phyloP scores from a whole-genome alignment of 2,329 filamentous ascomycete species.

The Didymellaceae sp. region DNA sequence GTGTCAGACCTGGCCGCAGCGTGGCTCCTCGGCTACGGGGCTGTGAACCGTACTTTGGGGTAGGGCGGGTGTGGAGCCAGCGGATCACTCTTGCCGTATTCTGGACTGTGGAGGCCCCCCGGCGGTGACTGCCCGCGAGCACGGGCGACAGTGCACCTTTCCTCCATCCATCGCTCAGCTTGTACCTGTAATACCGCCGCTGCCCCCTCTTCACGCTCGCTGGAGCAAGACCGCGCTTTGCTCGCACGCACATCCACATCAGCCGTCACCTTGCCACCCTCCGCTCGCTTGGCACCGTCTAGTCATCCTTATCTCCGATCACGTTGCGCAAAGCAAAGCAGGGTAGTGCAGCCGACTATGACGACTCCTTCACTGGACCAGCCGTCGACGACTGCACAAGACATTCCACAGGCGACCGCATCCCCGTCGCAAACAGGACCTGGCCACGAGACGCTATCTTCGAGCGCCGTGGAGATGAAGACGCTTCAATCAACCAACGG shows the following conservation, averaged over 20 bases:
- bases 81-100: slow-evolving; percentile 35
- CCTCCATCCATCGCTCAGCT: slow-evolving; percentile 21
- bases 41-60: slow-evolving; percentile 17
- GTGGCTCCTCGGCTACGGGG: slow-evolving; percentile 14
- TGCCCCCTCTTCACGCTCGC: slow-evolving; percentile 9
- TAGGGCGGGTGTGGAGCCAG: slow-evolving; percentile 22
- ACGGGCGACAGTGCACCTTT: slow-evolving; percentile 26
- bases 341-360: slow-evolving; percentile 37
- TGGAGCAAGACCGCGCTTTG: slow-evolving; percentile 5
- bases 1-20: slow-evolving; percentile 8
- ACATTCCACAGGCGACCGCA: slow-evolving; percentile 28
- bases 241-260: slow-evolving; percentile 2
- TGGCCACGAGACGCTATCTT: slow-evolving; percentile 29
- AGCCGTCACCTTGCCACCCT: slow-evolving; percentile 5
- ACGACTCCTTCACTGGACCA: slow-evolving; percentile 38
- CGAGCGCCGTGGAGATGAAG: slow-evolving; percentile 46
- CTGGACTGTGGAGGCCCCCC: slow-evolving; percentile 33
- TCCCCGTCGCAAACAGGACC: slow-evolving; percentile 33
- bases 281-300: slow-evolving; percentile 23
- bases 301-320: slow-evolving; percentile 29
- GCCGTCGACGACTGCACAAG: slow-evolving; percentile 34
- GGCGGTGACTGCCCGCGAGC: slow-evolving; percentile 30
- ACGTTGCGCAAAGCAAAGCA: slow-evolving; percentile 23
- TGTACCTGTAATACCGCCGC: slow-evolving; percentile 7
- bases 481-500: slow-evolving; percentile 34